Evolutionary conservation across 2,329 filamentous ascomycete genomes (phyloP).

Genomic region (Metarhizium humberi): DNA sequence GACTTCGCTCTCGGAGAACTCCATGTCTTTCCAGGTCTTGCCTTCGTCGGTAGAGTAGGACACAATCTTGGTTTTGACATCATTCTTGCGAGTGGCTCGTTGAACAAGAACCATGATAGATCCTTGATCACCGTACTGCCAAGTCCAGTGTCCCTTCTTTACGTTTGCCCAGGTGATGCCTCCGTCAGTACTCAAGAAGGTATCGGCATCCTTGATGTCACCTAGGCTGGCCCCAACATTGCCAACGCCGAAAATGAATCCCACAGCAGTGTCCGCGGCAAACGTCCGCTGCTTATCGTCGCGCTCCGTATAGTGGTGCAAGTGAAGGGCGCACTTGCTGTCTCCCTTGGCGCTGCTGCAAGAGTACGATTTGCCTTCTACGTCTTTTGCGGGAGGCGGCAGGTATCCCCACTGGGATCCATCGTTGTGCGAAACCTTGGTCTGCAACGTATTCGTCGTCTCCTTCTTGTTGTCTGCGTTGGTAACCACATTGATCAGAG

Average conservation of each 20-base stretch:
- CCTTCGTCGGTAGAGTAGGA: slow-evolving; percentile 79
- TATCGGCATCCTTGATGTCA: slow-evolving; percentile 64
- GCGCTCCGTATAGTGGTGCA: slow-evolving; percentile 94
- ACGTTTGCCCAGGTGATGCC: slow-evolving; percentile 80
- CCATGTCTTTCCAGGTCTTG: slow-evolving; percentile 63
- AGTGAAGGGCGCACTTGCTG: slow-evolving; percentile 72
- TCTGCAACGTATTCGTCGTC: slow-evolving; percentile 75
- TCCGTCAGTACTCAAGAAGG: slow-evolving; percentile 86
- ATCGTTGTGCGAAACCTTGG: slow-evolving; percentile 93
- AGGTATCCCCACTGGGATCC: slow-evolving; percentile 79
- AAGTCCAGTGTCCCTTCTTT: slow-evolving; percentile 82
- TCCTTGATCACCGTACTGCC: slow-evolving; percentile 93
- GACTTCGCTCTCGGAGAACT: slow-evolving; percentile 65
- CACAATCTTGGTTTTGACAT: slow-evolving; percentile 57
- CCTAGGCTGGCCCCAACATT: slow-evolving; percentile 72
- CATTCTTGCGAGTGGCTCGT: slow-evolving; percentile 56
- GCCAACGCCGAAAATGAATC: slow-evolving; percentile 82
- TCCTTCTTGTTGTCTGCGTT: slow-evolving; percentile 67
- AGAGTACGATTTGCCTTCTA: slow-evolving; percentile 59
- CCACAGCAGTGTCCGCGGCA: slow-evolving; percentile 79
- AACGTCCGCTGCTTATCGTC: slow-evolving; percentile 74
- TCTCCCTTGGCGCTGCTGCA: slow-evolving; percentile 54
- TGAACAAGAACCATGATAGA: slow-evolving; percentile 84
- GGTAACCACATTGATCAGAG: slow-evolving; percentile 73
- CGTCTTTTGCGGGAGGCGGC: slow-evolving; percentile 59